These are phyloP conservation scores for Acacia confusa DNA, from an alignment of 306 rosid species.

Conservation along the genomic window DNA sequence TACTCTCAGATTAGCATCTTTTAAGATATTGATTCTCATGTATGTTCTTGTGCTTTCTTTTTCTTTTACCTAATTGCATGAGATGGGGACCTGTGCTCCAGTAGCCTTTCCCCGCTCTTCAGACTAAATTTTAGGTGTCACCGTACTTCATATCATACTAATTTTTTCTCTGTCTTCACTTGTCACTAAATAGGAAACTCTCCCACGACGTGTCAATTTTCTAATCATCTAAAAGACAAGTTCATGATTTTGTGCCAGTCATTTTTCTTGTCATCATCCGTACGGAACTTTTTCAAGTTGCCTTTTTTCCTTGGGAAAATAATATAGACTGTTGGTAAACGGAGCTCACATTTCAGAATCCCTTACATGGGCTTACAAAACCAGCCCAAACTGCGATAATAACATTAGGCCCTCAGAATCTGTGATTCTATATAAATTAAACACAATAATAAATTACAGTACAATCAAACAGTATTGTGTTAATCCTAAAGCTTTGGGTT, in stretches of 20 bases:
- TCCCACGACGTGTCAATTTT: neutral
- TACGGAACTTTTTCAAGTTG: neutral
- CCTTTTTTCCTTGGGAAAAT: neutral
- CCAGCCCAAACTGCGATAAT: neutral
- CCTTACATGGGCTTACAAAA: slow-evolving; percentile 27
- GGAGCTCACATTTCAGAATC: neutral
- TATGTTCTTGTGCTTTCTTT: no score
- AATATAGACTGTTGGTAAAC: neutral
- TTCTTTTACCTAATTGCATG: neutral
- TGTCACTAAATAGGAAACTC: neutral
- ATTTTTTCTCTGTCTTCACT: neutral
- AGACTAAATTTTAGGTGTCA: neutral
- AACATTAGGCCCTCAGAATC: neutral
- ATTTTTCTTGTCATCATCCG: neutral
- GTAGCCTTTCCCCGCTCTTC: neutral
- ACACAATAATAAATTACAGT: neutral
- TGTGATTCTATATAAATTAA: neutral
- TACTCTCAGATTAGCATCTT: neutral
- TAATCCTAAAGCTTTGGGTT: neutral
- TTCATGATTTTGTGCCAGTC: neutral
- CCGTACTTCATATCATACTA: neutral
- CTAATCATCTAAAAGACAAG: neutral
- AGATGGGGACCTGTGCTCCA: neutral
- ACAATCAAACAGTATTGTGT: neutral
- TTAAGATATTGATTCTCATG: neutral